Base-by-base conservation (phyloP, 2,329 filamentous ascomycete species). In the Botrytis fabae region DNA sequence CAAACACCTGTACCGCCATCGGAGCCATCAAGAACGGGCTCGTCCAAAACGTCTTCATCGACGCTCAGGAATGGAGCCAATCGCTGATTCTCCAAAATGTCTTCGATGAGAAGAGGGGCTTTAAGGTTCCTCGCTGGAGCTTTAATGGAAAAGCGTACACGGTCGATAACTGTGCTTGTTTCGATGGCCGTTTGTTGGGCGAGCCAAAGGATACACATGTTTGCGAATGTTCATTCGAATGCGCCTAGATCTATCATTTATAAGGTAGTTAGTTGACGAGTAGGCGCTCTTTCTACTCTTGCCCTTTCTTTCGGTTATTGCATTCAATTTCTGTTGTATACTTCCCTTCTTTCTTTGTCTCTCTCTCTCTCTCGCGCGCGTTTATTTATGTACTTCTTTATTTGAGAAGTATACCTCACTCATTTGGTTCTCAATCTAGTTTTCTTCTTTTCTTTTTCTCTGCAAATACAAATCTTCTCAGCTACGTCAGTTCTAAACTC, bases 181-280 rank as follows among this genome's bases (percentile, higher is more conserved):
- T 64, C 14, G 35, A 71, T 25, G 59, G 69, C 2, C 32, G 25
- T 12, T 28, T 51, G 40, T 51, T 71, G 18, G 69, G 69, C 0
- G 42, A 63, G 44, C 61, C 69, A 18, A 54, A 62, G 59, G 59
- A 35, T 28, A 71, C 54, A 12, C 69, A 71, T 51, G 59, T 71
- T 51, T 65, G 59, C 14, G 42, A 62, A n/a, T 71, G 46, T 22
- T 42, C 16, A 16, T 65, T 64, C 18, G 59, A 65, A 40, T 64
- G 69, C 35, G 32, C 48, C 10, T 68, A 32, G 28, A 22, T 32
- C 20, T 16, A 57, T 42, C 18, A 4, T 7, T 42, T 42, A 40
- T 28, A 9, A 16, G 16, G 16, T 68, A 7, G 18, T 22, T 18
- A 18, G 38, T 18, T 57, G 51, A 28, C 28, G 38, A 42, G 28